Percentiles rank a stretch among this genome's conserved stretches.
phyloP scores from a whole-genome alignment of 768 basidiomycete genomes.

The Porpolomopsis calyptriformis region DNA sequence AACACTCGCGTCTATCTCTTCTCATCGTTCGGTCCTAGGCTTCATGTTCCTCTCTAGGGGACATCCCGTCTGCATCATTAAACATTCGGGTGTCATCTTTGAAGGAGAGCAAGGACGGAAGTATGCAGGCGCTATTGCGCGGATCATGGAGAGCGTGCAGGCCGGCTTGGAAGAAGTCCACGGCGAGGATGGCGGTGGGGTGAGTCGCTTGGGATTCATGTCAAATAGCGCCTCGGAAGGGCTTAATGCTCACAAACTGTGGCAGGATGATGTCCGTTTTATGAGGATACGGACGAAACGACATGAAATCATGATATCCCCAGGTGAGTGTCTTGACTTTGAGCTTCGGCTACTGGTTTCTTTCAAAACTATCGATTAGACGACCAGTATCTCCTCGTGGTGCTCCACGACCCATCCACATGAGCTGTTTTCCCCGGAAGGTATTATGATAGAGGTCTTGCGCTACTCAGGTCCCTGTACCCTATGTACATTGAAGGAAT shows the following conservation, averaged over 20 bases:
- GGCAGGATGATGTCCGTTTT: conserved; percentile 76
- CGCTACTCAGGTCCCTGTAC: too few species aligned
- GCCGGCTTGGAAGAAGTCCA: conserved; percentile 70
- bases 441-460: too few species aligned
- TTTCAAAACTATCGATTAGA: conserved; percentile 31
- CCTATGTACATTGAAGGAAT: too few species aligned
- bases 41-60: conserved; percentile 76
- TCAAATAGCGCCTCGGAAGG: background rate
- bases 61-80: conserved; percentile 66
- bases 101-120: conserved; percentile 74
- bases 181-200: conserved; percentile 47
- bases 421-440: background rate
- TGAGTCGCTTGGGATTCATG: conserved; percentile 25
- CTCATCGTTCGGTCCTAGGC: conserved; percentile 78
- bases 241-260: background rate
- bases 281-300: conserved; percentile 85
- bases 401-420: conserved; percentile 63
- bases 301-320: conserved; percentile 92
- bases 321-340: conserved; percentile 41
- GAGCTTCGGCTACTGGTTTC: background rate
- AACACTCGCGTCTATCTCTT: conserved; percentile 62
- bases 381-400: conserved; percentile 70
- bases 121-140: conserved; percentile 60
- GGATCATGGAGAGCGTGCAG: conserved; percentile 72
- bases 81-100: conserved; percentile 76